Conservation (phyloP, 2,329 filamentous ascomycete species). For the Diplocarpon mali region DNA sequence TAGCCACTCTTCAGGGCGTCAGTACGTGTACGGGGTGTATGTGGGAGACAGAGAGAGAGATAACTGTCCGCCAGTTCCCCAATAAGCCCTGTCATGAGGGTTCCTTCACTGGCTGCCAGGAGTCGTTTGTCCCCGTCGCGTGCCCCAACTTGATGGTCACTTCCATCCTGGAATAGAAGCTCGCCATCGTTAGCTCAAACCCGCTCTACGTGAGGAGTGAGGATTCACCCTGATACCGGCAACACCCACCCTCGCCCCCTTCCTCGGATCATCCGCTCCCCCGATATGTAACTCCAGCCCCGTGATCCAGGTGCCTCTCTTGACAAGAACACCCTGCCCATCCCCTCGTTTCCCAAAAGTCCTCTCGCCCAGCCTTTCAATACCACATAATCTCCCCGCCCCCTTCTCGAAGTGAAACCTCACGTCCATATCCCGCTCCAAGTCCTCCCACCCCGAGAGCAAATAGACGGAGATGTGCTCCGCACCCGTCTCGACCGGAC, state of each 20-base stretch:
- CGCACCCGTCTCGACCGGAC: constrained; percentile 2
- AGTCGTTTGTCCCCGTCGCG: constrained; percentile 5
- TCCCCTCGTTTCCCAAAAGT: constrained; percentile 1
- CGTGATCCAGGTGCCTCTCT: background rate
- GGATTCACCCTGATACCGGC: constrained; percentile 5
- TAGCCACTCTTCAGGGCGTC: constrained; percentile 3
- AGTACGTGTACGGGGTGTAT: background rate
- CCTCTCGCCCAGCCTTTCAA: background rate
- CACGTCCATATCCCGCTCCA: constrained; percentile 2
- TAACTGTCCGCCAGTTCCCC: constrained; percentile 3
- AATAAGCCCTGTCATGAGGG: constrained; percentile 5
- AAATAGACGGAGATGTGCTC: constrained; percentile 2
- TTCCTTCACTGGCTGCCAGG: constrained; percentile 1
- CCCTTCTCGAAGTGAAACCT: constrained; percentile 5
- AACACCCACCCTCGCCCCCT: constrained; percentile 6
- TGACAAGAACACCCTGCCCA: background rate
- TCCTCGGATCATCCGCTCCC: background rate
- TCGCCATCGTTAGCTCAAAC: background rate
- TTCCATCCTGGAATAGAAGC: constrained; percentile 4
- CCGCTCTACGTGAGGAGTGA: background rate
- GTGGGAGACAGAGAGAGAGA: background rate
- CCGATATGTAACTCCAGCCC: constrained; percentile 6
- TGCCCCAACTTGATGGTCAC: background rate
- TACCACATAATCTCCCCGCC: constrained; percentile 3
- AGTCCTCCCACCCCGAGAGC: constrained; percentile 2